These are phyloP conservation scores for Xylaria venustula DNA, from an alignment of 495 filamentous ascomycete species.

Conservation along the genomic window DNA sequence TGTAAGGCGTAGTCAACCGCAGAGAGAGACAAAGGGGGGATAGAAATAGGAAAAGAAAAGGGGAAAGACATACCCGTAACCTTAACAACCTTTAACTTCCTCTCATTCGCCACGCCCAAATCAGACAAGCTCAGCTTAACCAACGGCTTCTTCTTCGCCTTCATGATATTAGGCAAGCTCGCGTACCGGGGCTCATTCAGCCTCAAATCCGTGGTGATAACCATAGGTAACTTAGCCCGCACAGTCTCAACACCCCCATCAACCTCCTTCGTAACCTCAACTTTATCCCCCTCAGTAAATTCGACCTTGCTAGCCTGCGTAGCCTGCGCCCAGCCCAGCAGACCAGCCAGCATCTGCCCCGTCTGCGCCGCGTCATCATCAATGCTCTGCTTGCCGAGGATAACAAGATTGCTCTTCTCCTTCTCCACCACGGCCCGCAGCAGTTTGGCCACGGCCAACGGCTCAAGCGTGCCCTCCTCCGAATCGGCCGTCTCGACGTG, in stretches of 20 bases:
- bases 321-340: constrained; percentile 90
- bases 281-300: constrained; percentile 59
- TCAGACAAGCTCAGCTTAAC: constrained; percentile 86
- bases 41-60: too few species aligned
- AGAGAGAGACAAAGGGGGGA: too few species aligned
- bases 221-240: constrained; percentile 75
- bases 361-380: constrained; percentile 96
- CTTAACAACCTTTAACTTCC: constrained; percentile 81
- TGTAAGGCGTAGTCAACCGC: too few species aligned
- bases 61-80: constrained; percentile 76
- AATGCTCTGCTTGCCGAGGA: constrained; percentile 96
- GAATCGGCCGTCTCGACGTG: constrained; percentile 72
- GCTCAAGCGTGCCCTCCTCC: constrained; percentile 68
- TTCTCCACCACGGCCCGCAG: constrained; percentile 71
- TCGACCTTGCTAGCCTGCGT: constrained; percentile 85
- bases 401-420: constrained; percentile 85
- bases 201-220: constrained; percentile 92
- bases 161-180: constrained; percentile 98
- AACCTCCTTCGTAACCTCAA: constrained; percentile 84
- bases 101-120: constrained; percentile 69
- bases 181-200: constrained; percentile 96
- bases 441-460: constrained; percentile 86
- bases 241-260: constrained; percentile 95
- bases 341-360: constrained; percentile 93
- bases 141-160: constrained; percentile 99